A percentile compares a stretch with the other conserved stretches of the same genome.
These are phyloP conservation scores for Saccharomycopsis microspora DNA, from an alignment of 805 yeast species.

Conservation along the genomic window DNA sequence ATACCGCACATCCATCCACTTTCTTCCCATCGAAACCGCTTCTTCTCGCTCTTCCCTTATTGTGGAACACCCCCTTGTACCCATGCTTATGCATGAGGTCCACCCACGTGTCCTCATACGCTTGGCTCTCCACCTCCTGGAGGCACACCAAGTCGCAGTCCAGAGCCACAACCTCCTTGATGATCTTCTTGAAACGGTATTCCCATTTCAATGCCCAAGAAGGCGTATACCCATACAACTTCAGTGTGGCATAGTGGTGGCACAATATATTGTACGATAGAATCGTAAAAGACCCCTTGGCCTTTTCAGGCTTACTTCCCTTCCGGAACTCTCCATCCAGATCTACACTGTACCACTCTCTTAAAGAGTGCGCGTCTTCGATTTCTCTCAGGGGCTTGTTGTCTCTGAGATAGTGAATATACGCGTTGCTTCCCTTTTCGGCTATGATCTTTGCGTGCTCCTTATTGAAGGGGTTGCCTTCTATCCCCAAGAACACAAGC, in stretches of 20 bases:
- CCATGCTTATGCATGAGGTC: constrained; percentile 65
- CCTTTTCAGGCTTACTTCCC: constrained; percentile 20
- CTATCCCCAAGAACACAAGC: constrained; percentile 79
- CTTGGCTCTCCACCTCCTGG: constrained; percentile 89
- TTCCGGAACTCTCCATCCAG: constrained; percentile 56
- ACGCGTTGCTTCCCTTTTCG: constrained; percentile 74
- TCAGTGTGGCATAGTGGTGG: constrained; percentile 89
- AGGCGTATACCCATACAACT: constrained; percentile 88
- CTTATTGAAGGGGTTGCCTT: constrained; percentile 79
- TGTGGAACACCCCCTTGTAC: constrained; percentile 72
- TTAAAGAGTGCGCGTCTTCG: constrained; percentile 17
- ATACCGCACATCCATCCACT: constrained; percentile 98
- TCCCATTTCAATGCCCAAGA: constrained; percentile 97
- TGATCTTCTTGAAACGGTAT: constrained; percentile 67
- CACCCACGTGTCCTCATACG: constrained; percentile 78
- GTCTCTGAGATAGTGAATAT: constrained; percentile 75
- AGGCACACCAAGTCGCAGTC: constrained; percentile 76
- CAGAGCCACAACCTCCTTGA: constrained; percentile 55
- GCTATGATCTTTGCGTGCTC: constrained; percentile 56
- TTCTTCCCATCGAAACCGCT: constrained; percentile 65
- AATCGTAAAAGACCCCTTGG: constrained; percentile 49
- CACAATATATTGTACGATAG: constrained; percentile 87
- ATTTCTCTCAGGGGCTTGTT: constrained; percentile 35
- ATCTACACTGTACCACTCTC: constrained; percentile 75
- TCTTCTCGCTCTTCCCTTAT: constrained; percentile 86